Conservation (phyloP, 306 rosid species). For the Neltuma alba region DNA sequence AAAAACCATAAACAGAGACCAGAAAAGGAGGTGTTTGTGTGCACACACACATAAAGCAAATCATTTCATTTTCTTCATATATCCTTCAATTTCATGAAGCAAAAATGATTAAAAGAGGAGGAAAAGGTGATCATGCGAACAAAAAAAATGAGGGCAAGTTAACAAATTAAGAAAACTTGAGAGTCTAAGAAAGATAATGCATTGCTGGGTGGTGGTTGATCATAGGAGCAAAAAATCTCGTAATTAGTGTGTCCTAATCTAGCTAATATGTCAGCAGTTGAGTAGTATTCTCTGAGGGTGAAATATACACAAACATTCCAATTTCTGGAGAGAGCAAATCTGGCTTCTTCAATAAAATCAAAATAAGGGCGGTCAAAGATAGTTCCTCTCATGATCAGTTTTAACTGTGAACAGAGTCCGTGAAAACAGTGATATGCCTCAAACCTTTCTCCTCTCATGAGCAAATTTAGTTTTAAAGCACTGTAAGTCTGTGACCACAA, state of each 20-base stretch:
- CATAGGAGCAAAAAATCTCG: not conserved
- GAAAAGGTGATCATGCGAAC: not conserved
- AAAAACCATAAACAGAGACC: not conserved
- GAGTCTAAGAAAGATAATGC: not conserved
- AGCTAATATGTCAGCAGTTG: not conserved
- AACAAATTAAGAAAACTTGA: not conserved
- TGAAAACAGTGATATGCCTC: not conserved
- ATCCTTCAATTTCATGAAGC: not conserved
- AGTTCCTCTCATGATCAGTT: not conserved
- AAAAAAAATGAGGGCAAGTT: not conserved
- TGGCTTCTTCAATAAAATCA: not conserved
- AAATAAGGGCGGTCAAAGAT: not conserved
- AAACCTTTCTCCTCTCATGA: not conserved
- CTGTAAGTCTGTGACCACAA: not conserved
- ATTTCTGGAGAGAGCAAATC: not conserved
- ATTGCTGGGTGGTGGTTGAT: not conserved
- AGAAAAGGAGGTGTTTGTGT: not conserved
- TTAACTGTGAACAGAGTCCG: not conserved
- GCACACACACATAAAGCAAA: slow-evolving; percentile 32
- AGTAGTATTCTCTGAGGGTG: not conserved
- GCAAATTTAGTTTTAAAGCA: not conserved
- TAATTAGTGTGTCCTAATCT: not conserved
- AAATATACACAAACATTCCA: not conserved
- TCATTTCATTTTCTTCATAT: not conserved
- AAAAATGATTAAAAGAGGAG: not conserved